These are phyloP conservation scores for Aspergillus conjunctus DNA, from an alignment of 495 filamentous ascomycete genomes.

Conservation along the genomic window DNA sequence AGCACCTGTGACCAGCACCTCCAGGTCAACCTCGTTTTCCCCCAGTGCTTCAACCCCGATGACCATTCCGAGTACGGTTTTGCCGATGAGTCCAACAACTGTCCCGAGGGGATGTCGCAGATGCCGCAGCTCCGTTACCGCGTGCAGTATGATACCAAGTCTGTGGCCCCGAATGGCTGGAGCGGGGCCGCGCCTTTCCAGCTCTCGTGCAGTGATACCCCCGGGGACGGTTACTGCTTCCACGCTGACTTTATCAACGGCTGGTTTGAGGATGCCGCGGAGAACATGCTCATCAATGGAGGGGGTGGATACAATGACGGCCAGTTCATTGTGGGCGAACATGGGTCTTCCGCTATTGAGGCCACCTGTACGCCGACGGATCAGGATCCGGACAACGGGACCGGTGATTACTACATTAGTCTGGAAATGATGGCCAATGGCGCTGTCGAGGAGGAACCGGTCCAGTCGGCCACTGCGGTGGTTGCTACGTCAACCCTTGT, in stretches of 20 bases:
- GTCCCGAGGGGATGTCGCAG: slow-evolving; percentile 23
- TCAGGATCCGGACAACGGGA: slow-evolving; percentile 17
- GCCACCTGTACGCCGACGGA: slow-evolving; percentile 10
- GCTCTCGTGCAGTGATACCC: slow-evolving; percentile 21
- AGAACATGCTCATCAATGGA: slow-evolving; percentile 23
- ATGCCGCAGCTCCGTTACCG: slow-evolving; percentile 28
- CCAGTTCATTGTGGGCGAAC: slow-evolving; percentile 19
- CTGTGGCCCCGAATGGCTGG: slow-evolving; percentile 24
- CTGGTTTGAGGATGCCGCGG: slow-evolving; percentile 28
- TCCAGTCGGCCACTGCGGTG: neutral
- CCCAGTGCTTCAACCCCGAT: slow-evolving; percentile 22
- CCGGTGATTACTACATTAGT: slow-evolving; percentile 21
- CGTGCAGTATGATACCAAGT: slow-evolving; percentile 25
- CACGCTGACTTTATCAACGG: slow-evolving; percentile 31
- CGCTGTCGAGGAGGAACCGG: neutral
- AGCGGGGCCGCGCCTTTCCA: slow-evolving; percentile 21
- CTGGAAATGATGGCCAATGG: slow-evolving; percentile 16
- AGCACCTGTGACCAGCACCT: slow-evolving; percentile 24
- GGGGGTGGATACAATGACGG: slow-evolving; percentile 16
- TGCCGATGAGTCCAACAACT: slow-evolving; percentile 20
- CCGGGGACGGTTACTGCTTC: slow-evolving; percentile 22
- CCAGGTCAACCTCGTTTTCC: slow-evolving; percentile 26
- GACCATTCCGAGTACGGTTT: slow-evolving; percentile 23
- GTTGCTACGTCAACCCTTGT: no score
- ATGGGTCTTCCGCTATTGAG: slow-evolving; percentile 15